phyloP scores from a whole-genome alignment of 1,284 basidiomycete genomes.

The Apiotrichum siamense region DNA sequence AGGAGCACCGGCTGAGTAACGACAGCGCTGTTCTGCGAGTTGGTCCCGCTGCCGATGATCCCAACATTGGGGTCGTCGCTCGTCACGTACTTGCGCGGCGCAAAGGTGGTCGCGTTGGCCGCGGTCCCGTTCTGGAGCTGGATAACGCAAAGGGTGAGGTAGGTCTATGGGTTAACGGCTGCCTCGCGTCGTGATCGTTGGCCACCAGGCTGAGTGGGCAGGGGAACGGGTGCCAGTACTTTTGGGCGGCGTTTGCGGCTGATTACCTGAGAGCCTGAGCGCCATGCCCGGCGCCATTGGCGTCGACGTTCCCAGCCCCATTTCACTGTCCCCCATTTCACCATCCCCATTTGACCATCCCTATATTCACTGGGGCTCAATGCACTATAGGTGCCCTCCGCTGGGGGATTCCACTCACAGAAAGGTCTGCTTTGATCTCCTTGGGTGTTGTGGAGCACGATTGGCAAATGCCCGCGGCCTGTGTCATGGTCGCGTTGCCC shows the following conservation, averaged over 20 bases:
- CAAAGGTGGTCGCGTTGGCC: conserved; percentile 22
- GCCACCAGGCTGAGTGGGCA: too few species aligned
- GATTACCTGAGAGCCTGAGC: too few species aligned
- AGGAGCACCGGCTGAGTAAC: background rate
- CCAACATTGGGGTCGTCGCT: conserved; percentile 7
- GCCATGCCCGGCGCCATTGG: too few species aligned
- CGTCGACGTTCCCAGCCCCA: too few species aligned
- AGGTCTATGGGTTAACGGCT: conserved; percentile 2
- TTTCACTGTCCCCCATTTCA: too few species aligned
- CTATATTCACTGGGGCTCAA: background rate
- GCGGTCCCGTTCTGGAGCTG: conserved; percentile 32
- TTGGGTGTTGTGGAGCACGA: conserved; percentile 29
- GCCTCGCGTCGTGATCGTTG: background rate
- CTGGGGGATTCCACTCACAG: conserved; percentile 20
- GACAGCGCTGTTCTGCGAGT: background rate
- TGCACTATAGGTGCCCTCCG: background rate
- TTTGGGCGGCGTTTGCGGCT: too few species aligned
- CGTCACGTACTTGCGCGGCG: conserved; percentile 27
- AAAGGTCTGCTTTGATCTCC: conserved; percentile 26
- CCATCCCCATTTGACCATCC: too few species aligned
- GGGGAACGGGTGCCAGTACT: too few species aligned
- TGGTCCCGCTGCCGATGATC: too few species aligned
- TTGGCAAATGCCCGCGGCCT: conserved; percentile 27
- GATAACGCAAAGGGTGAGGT: conserved; percentile 28
- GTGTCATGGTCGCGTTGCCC: conserved; percentile 21